These are phyloP conservation scores for Solanum medicagineum DNA, from an alignment of 257 asterid genomes.

Conservation along the genomic window DNA sequence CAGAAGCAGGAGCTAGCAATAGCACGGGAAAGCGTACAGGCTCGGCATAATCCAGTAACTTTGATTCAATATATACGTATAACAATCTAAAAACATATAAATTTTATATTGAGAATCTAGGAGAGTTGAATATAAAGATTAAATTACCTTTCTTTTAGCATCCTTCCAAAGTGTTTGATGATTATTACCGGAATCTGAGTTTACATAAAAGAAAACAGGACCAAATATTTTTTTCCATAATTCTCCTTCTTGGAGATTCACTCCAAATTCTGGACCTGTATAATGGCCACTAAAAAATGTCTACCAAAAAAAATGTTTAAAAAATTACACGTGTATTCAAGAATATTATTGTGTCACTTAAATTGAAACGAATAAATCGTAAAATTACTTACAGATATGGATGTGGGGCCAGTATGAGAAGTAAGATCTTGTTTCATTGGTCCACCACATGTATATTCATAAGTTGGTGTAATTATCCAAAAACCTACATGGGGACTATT, in stretches of 20 bases:
- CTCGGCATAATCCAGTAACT: no score
- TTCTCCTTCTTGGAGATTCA: slow-evolving; percentile 41
- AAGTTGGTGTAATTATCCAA: slow-evolving; percentile 24
- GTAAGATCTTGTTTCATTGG: slow-evolving; percentile 27
- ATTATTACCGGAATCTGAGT: slow-evolving; percentile 30
- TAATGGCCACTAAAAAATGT: slow-evolving; percentile 56
- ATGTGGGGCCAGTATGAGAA: slow-evolving; percentile 19
- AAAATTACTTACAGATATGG: slow-evolving; percentile 7
- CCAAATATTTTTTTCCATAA: slow-evolving; percentile 83
- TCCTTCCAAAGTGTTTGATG: slow-evolving; percentile 52
- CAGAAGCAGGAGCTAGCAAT: neutral
- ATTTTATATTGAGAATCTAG: neutral
- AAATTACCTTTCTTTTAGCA: slow-evolving; percentile 56
- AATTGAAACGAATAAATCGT: accelerated
- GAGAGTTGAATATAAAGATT: neutral
- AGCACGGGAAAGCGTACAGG: no score
- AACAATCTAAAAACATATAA: neutral
- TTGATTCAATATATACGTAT: neutral
- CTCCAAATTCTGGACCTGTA: slow-evolving; percentile 48
- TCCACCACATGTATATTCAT: slow-evolving; percentile 19
- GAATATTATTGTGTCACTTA: neutral
- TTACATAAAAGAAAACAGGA: slow-evolving; percentile 61
- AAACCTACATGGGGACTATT: slow-evolving; percentile 10
- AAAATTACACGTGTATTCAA: no score
- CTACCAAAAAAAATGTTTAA: slow-evolving; percentile 9